Conservation (phyloP, 768 basidiomycete genomes). For the Galerina sulciceps region DNA sequence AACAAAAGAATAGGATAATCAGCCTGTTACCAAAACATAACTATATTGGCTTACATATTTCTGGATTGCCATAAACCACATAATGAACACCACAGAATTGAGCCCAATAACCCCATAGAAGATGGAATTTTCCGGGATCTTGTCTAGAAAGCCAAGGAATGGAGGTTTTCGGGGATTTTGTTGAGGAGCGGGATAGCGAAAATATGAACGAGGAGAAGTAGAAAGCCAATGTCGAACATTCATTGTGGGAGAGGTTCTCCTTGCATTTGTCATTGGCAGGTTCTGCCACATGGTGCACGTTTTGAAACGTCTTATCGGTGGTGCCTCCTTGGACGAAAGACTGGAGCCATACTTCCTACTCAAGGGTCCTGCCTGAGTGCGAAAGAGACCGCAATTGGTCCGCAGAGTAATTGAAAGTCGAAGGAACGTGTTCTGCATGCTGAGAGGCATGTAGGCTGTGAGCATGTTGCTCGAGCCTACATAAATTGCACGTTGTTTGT, state of each 20-base stretch:
- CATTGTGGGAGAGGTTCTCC: not conserved
- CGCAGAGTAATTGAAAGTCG: not conserved
- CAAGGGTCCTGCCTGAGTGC: not conserved
- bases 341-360: not conserved
- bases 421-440: not conserved
- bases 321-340: not conserved
- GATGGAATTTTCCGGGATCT: constrained; percentile 54
- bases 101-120: constrained; percentile 68
- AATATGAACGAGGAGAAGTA: constrained; percentile 19
- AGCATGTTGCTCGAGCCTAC: not conserved
- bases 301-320: not conserved
- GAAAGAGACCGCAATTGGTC: not conserved
- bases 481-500: not conserved
- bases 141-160: constrained; percentile 48
- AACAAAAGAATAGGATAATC: not conserved
- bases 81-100: constrained; percentile 64
- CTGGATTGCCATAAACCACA: constrained; percentile 55
- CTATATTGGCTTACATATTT: constrained; percentile 31
- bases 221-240: constrained; percentile 20
- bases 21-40: not conserved
- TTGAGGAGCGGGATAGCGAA: constrained; percentile 22
- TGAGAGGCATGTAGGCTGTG: not conserved
- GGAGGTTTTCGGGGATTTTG: not conserved
- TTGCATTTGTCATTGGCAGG: not conserved
- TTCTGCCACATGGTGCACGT: not conserved